These are phyloP conservation scores for Eimeria brunetti DNA, from an alignment of 169 alveolate species.

Conservation along the genomic window DNA sequence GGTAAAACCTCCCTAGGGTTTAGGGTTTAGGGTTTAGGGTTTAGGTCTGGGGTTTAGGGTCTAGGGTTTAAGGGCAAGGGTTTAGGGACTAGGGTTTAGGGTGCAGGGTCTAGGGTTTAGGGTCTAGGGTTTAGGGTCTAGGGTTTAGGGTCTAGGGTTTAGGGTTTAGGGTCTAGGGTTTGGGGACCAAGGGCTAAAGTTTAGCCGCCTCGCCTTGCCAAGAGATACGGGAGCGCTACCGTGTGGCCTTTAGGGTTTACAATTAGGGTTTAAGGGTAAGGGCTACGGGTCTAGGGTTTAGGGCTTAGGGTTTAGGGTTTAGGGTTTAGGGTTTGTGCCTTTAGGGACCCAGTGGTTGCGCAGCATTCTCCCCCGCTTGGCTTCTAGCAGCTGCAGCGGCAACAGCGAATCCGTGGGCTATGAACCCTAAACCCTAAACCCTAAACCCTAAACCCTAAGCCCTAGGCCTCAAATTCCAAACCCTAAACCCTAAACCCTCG, in stretches of 20 bases:
- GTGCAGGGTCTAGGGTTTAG: too few species aligned
- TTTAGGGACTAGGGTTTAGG: too few species aligned
- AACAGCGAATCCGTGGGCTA: conserved; percentile 7
- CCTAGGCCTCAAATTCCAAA: conserved; percentile 25
- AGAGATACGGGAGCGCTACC: too few species aligned
- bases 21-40: neutral
- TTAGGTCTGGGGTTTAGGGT: too few species aligned
- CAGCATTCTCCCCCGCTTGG: neutral
- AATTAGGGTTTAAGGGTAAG: too few species aligned
- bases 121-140: neutral
- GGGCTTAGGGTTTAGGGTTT: conserved; percentile 6
- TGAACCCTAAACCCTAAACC: neutral
- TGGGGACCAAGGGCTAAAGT: neutral
- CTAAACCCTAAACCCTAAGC: neutral
- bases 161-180: conserved; percentile 1
- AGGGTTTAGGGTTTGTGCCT: neutral
- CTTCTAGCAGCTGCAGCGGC: neutral
- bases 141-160: neutral
- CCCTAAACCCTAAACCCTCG: neutral
- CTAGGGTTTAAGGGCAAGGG: too few species aligned
- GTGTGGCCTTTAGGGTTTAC: too few species aligned
- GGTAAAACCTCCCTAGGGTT: neutral
- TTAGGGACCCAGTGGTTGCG: conserved; percentile 37
- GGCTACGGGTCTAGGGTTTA: too few species aligned
- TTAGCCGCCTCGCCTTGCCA: too few species aligned